A percentile compares a stretch with the other conserved stretches of the same genome.
Conservation (phyloP, 2,329 filamentous ascomycete genomes). For the Penicillium sp. region DNA sequence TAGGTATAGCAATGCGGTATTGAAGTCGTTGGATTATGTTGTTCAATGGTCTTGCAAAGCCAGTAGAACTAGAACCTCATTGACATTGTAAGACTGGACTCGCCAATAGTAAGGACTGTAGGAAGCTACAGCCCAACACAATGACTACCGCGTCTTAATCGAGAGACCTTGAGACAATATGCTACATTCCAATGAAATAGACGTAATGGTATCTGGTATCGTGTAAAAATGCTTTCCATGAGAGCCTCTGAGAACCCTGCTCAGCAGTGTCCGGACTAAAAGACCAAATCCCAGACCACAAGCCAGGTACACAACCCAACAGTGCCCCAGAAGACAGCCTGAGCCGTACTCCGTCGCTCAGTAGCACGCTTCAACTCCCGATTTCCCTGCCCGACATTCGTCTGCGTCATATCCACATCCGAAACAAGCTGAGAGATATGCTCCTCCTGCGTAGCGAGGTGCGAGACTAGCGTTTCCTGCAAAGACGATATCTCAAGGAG, state of each 20-base stretch:
- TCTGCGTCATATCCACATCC: slow-evolving; percentile 76
- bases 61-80: too few relatives aligned
- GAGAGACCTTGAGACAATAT: background rate
- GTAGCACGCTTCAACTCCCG: slow-evolving; percentile 83
- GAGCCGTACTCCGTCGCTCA: slow-evolving; percentile 67
- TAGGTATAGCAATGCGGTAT: background rate
- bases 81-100: background rate
- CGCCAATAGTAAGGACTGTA: background rate
- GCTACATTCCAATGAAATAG: background rate
- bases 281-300: slow-evolving; percentile 73
- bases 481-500: slow-evolving; percentile 89
- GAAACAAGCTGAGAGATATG: slow-evolving; percentile 85
- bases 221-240: background rate
- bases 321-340: slow-evolving; percentile 77
- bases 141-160: background rate
- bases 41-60: background rate
- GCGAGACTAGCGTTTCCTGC: slow-evolving; percentile 82
- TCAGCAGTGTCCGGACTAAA: slow-evolving; percentile 26
- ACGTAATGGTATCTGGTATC: background rate
- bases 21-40: background rate
- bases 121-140: background rate
- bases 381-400: slow-evolving; percentile 87
- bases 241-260: background rate
- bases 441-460: slow-evolving; percentile 79
- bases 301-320: slow-evolving; percentile 71